Conservation (phyloP, 1,284 basidiomycete species). For the Ustanciosporium gigantosporum region DNA sequence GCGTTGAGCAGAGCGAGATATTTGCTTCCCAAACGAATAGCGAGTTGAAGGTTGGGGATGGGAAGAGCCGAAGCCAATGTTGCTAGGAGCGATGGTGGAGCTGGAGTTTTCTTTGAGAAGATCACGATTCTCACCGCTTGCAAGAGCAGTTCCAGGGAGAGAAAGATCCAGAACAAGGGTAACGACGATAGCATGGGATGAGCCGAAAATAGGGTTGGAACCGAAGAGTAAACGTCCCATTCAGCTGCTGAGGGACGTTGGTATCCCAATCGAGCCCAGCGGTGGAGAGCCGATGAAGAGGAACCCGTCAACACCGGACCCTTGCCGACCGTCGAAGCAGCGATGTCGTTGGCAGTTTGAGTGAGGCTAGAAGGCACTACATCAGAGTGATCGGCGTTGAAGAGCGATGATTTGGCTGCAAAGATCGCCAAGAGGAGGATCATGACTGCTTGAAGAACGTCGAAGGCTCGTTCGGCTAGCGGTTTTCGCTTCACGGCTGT, state of each 20-base stretch:
- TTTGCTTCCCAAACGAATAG: constrained; percentile 11
- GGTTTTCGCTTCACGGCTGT: constrained; percentile 10
- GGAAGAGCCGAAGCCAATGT: constrained; percentile 23
- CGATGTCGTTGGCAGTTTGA: no score
- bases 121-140: constrained; percentile 45
- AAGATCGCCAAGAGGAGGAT: constrained; percentile 19
- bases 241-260: constrained; percentile 12
- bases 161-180: constrained; percentile 58
- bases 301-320: neutral
- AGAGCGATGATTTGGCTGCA: constrained; percentile 29
- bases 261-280: constrained; percentile 52
- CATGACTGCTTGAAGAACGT: constrained; percentile 25
- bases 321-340: neutral
- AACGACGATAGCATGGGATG: neutral
- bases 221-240: constrained; percentile 6
- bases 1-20: constrained; percentile 33
- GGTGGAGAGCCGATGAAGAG: constrained; percentile 9
- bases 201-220: neutral
- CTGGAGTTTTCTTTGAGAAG: constrained; percentile 23
- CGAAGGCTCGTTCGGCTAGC: constrained; percentile 20
- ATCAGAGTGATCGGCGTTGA: constrained; percentile 23
- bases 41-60: constrained; percentile 24
- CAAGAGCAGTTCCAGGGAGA: constrained; percentile 48
- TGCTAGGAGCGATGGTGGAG: constrained; percentile 22
- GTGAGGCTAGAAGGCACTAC: constrained; percentile 2